Evolutionary conservation across 176 grass and related monocot genomes (phyloP).

Genomic region (Ananas comosus): DNA sequence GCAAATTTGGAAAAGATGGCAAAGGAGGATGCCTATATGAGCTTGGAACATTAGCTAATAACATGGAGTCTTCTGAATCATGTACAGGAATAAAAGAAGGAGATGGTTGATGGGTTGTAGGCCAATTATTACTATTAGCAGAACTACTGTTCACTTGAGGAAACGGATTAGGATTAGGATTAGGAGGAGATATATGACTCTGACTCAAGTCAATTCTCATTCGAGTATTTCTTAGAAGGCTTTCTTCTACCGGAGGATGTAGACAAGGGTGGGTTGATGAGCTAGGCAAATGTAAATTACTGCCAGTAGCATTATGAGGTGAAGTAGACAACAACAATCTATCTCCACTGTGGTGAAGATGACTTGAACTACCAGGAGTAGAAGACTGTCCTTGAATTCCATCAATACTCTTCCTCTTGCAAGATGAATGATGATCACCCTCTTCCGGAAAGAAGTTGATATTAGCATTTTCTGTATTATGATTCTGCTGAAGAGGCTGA

Average conservation of each 20-base stretch:
- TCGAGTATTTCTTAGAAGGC: conserved; percentile 28
- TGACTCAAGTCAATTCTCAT: conserved; percentile 26
- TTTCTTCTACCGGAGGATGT: conserved; percentile 26
- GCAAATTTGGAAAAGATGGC: conserved; percentile 35
- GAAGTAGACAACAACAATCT: conserved; percentile 16
- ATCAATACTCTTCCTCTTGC: conserved; percentile 44
- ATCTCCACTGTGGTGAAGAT: conserved; percentile 24
- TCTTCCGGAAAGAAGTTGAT: conserved; percentile 21
- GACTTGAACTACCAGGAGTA: conserved; percentile 30
- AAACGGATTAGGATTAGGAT: conserved; percentile 11
- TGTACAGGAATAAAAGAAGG: conserved; percentile 33
- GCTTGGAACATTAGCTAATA: conserved; percentile 8
- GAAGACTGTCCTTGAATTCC: conserved; percentile 40
- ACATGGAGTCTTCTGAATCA: conserved; percentile 21
- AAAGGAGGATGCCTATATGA: conserved; percentile 31
- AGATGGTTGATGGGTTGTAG: conserved; percentile 15
- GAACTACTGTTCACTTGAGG: conserved; percentile 24
- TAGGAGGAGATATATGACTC: conserved; percentile 31
- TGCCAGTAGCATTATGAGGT: conserved; percentile 16
- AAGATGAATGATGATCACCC: conserved; percentile 12
- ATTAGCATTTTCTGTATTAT: conserved; percentile 26
- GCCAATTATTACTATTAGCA: conserved; percentile 18
- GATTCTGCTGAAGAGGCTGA: not conserved
- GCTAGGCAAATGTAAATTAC: conserved; percentile 19
- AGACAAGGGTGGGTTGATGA: conserved; percentile 23